Conservation (phyloP, 345 rosid genomes). For the Gossypioides kirkii region DNA sequence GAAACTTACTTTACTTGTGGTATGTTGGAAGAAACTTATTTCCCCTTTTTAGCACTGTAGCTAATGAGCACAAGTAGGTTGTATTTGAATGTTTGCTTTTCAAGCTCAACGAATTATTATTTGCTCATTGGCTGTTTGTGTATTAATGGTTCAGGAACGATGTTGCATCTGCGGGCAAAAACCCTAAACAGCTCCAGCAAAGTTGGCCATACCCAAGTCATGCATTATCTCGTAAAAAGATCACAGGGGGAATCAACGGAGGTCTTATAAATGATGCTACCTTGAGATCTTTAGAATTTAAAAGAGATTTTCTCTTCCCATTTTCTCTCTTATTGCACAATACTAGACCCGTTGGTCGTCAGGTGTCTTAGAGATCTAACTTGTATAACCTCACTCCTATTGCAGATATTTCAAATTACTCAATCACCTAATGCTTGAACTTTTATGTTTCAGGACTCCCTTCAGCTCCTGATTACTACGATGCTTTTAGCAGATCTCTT, state of each 20-base stretch:
- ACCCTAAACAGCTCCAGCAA: slow-evolving; percentile 50
- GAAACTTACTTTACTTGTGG: neutral
- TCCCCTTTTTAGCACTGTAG: neutral
- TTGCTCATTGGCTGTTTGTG: slow-evolving; percentile 17
- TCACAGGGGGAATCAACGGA: slow-evolving; percentile 86
- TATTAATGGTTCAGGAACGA: slow-evolving; percentile 41
- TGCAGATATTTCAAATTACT: neutral
- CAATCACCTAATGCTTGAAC: slow-evolving; percentile 4
- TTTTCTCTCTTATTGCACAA: slow-evolving; percentile 75
- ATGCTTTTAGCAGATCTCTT: slow-evolving; percentile 87
- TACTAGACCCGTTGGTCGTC: slow-evolving; percentile 82
- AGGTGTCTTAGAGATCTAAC: slow-evolving; percentile 43
- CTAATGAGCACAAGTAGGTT: neutral
- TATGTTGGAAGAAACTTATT: neutral
- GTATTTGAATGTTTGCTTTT: neutral
- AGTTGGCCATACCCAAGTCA: slow-evolving; percentile 52
- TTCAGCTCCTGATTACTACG: slow-evolving; percentile 69
- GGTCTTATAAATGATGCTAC: slow-evolving; percentile 73
- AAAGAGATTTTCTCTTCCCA: slow-evolving; percentile 68
- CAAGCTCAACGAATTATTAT: neutral
- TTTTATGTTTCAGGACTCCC: slow-evolving; percentile 59
- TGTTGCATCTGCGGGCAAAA: slow-evolving; percentile 38
- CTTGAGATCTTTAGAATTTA: slow-evolving; percentile 65
- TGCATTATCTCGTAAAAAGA: slow-evolving; percentile 70
- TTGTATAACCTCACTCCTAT: slow-evolving; percentile 1